Conservation (phyloP, 2,329 filamentous ascomycete genomes). For the Cytospora schulzeri region DNA sequence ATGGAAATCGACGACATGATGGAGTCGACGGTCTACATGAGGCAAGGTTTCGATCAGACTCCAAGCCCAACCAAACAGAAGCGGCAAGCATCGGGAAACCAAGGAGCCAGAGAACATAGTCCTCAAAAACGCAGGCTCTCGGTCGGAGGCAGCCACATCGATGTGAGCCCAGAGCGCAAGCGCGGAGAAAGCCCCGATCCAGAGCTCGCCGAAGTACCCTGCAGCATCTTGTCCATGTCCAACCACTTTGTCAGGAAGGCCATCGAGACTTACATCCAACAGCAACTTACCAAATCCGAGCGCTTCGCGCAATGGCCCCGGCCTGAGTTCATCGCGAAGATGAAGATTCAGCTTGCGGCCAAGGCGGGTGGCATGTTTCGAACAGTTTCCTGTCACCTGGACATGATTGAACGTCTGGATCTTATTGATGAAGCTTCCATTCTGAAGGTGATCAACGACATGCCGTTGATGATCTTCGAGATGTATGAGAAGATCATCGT, state of each 20-base stretch:
- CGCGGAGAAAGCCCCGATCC: too few species aligned
- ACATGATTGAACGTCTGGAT: background rate
- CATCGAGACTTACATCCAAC: background rate
- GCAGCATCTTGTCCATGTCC: background rate
- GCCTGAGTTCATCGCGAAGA: background rate
- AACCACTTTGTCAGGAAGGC: background rate
- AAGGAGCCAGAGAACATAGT: background rate
- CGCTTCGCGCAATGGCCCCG: background rate
- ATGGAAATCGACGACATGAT: background rate
- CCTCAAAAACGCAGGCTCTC: background rate
- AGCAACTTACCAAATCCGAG: background rate
- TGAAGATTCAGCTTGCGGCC: background rate
- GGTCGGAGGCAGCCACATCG: background rate
- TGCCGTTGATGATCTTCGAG: background rate
- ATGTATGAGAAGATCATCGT: conserved; percentile 1
- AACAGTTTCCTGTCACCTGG: conserved; percentile 14
- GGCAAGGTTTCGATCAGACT: background rate
- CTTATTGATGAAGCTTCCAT: background rate
- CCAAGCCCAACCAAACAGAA: background rate
- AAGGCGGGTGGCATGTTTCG: background rate
- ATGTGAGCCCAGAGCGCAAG: background rate
- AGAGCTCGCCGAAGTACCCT: background rate
- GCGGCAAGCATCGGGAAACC: background rate
- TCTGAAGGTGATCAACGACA: background rate
- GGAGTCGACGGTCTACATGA: background rate